These are phyloP conservation scores for Ogataea dorogensis DNA, from an alignment of 805 yeast species.

Conservation along the genomic window DNA sequence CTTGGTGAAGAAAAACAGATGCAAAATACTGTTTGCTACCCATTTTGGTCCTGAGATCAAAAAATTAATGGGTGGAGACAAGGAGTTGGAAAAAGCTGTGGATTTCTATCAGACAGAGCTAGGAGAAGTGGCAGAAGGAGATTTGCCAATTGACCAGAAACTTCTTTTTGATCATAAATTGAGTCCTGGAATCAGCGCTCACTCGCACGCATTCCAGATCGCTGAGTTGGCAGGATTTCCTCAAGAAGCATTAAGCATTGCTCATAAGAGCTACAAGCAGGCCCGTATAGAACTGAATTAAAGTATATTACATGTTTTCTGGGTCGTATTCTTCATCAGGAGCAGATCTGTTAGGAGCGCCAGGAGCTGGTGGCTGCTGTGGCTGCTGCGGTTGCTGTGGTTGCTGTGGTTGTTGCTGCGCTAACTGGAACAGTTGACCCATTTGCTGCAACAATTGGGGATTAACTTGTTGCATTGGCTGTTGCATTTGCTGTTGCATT, in stretches of 20 bases:
- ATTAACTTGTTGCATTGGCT: conserved; percentile 9
- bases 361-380: conserved; percentile 19
- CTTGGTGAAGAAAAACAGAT: conserved; percentile 51
- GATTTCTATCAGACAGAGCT: conserved; percentile 29
- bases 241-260: conserved; percentile 49
- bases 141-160: conserved; percentile 29
- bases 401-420: conserved; percentile 21
- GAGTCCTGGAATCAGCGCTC: conserved; percentile 63
- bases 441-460: conserved; percentile 22
- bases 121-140: conserved; percentile 15
- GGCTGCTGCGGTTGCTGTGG: conserved; percentile 14
- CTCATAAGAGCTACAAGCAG: conserved; percentile 37
- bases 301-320: conserved; percentile 4
- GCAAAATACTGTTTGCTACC: conserved; percentile 85
- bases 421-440: conserved; percentile 26
- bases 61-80: conserved; percentile 36
- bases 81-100: conserved; percentile 25
- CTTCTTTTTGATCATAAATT: conserved; percentile 55
- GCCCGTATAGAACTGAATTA: not conserved
- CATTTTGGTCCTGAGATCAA: conserved; percentile 67
- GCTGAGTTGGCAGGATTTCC: conserved; percentile 85
- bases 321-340: conserved; percentile 29
- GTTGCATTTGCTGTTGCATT: conserved; percentile 5
- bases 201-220: conserved; percentile 74
- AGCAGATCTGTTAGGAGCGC: conserved; percentile 7